These are phyloP conservation scores for Tulasnella calospora DNA, from an alignment of 768 basidiomycete species.

Conservation along the genomic window DNA sequence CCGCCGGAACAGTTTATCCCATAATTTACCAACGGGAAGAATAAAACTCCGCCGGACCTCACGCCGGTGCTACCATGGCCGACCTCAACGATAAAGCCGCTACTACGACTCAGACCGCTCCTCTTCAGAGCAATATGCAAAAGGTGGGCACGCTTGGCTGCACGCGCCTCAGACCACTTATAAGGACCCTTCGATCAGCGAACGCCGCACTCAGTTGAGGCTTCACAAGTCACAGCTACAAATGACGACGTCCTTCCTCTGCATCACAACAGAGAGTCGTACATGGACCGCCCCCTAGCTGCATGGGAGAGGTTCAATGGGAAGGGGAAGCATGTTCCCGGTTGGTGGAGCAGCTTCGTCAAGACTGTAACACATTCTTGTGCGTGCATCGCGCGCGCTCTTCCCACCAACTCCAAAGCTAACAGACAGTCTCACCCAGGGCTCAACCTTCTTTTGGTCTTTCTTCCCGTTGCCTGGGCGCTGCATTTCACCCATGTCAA, in stretches of 20 bases:
- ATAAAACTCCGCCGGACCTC: not conserved
- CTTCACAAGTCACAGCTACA: not conserved
- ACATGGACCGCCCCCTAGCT: not conserved
- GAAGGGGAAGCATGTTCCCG: not conserved
- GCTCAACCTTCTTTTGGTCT: conserved; percentile 40
- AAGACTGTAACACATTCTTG: not conserved
- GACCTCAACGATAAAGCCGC: not conserved
- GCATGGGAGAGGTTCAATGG: conserved; percentile 6
- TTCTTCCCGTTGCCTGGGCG: conserved; percentile 59
- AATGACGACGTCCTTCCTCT: not conserved
- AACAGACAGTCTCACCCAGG: not conserved
- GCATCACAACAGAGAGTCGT: not conserved
- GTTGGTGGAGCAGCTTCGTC: conserved; percentile 5
- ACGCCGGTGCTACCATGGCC: not conserved
- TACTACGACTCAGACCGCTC: not conserved
- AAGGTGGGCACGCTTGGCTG: not conserved
- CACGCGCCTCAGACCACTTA: not conserved
- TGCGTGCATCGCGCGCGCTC: not conserved
- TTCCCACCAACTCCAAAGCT: not conserved
- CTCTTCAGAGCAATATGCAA: not conserved
- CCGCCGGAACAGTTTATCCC: not conserved
- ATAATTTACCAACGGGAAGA: not conserved
- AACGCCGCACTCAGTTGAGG: not conserved
- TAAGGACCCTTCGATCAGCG: not conserved
- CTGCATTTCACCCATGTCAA: conserved; percentile 47